Evolutionary conservation across 2,329 filamentous ascomycete species (phyloP), one percentile per base, ranked within the genome.

Genomic region (Verticillium tricorpus): DNA sequence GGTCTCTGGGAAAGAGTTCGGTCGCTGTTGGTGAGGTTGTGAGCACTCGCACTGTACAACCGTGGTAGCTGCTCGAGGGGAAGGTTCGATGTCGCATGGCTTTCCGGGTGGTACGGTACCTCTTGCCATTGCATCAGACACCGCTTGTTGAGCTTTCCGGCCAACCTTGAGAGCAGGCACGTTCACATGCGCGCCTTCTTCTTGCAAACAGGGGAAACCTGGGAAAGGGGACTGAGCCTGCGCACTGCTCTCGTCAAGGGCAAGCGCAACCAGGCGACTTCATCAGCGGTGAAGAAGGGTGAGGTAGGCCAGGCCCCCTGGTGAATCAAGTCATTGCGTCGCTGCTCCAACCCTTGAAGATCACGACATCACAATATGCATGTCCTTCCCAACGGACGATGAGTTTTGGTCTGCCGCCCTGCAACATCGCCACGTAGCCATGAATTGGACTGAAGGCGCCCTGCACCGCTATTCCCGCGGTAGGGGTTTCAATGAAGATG

Each of bases 361-460:
- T 11, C 19, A 19, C 19, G 19, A 25, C 19, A 50, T 25, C 45
- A 22, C n/a, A 12, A 12, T 11, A 12, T 50, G 45, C 45, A 22
- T 50, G n/a, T 50, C 19, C 19, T 50, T n/a, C n/a, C 34, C 9
- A 35, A 22, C 17, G 19, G 22, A n/a, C n/a, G 4, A 25, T 22
- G 19, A 50, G 39, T 50, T 32, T n/a, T 25, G 28, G 14, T 31
- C n/a, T 11, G 14, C 28, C 32, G 25, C 15, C 25, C 14, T 32
- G 15, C 54, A n/a, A 28, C 5, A 8, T 15, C 14, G 5, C 22
- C 25, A 32, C 54, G 8, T 7, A 32, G 17, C 28, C 31, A 80
- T 80, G 77, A 80, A 80, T 65, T 78, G 78, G 76, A 78, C 73
- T 2, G 74, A 75, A 63, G 74, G 76, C 11, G 64, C 69, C 37